Base-by-base conservation (phyloP, 768 basidiomycete genomes). In the Clavulina sp. region DNA sequence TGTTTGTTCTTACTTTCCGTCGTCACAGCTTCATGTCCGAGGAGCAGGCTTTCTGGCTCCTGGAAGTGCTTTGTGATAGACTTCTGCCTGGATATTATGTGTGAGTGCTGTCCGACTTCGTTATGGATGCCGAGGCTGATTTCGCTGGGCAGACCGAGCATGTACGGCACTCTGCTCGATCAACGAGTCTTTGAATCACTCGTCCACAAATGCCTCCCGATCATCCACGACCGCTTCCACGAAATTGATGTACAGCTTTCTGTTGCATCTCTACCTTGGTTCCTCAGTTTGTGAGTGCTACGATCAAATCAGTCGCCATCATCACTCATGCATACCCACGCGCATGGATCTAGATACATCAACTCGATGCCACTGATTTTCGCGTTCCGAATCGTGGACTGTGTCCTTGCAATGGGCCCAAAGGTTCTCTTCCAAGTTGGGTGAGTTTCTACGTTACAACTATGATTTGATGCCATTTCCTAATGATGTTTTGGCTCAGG, bases 401-500 rank as follows among this genome's bases (percentile, higher is more conserved):
- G 92, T 63, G 92, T 96, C 70, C 82, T 96, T 68, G 91, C 89
- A 58, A 96, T 99, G 93, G 95, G 95, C 0, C 88, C 92, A 0
- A 97, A 93, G 60, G 95, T 99, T 1, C 68, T 99, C 38, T 99
- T 99, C 70, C 95, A 99, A 76, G 87, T 99, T 50, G 93, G 91
- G 87, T 91, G 63, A 64, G 82, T 67, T 48, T 1, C 43, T 44
- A n/a, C 1, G 13, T 16, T 24, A 13, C 26, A 13, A 13, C 43
- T 26, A 28, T 13, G 13, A 9, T 9, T 26, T 24, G 9, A 16
- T 28, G 1, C 26, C 13, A 24, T 24, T 26, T 13, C 9, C 24
- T 24, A 13, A 16, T 13, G 24, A 9, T 46, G 9, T 9, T 9
- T 9, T 23, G 43, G 31, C 32, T 26, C 9, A 33, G 21, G 50